Percentiles rank a stretch among this genome's conserved stretches.
phyloP scores from a whole-genome alignment of 2,329 filamentous ascomycete genomes.

The Arachnomyces sp. region DNA sequence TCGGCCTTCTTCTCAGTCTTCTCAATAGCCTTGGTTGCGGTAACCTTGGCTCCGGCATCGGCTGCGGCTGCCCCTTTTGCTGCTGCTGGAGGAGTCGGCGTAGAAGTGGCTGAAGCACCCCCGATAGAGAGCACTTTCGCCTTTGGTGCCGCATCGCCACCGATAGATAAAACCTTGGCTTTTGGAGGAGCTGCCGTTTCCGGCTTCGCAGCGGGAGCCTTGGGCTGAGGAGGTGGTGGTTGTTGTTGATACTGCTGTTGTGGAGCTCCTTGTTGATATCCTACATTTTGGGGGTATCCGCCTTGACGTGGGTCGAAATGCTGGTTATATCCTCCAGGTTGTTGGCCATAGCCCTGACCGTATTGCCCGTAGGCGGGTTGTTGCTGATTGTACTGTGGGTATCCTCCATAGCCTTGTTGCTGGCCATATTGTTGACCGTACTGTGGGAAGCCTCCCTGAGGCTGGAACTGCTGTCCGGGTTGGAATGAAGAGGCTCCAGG shows the following conservation, averaged over 20 bases:
- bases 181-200: slow-evolving; percentile 38
- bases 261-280: slow-evolving; percentile 37
- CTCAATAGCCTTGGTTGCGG: slow-evolving; percentile 81
- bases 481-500: slow-evolving; percentile 64
- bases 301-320: slow-evolving; percentile 37
- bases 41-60: slow-evolving; percentile 69
- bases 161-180: slow-evolving; percentile 54
- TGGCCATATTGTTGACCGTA: slow-evolving; percentile 40
- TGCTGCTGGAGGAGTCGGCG: slow-evolving; percentile 46
- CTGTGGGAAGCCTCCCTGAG: slow-evolving; percentile 47
- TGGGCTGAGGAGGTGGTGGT: slow-evolving; percentile 30
- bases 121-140: slow-evolving; percentile 72
- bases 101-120: slow-evolving; percentile 35
- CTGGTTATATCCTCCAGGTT: slow-evolving; percentile 38
- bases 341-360: slow-evolving; percentile 30
- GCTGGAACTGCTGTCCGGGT: slow-evolving; percentile 60
- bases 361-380: slow-evolving; percentile 21
- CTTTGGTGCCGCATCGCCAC: slow-evolving; percentile 48
- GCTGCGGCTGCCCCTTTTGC: slow-evolving; percentile 40
- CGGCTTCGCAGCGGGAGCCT: slow-evolving; percentile 23
- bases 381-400: slow-evolving; percentile 45
- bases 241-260: slow-evolving; percentile 20
- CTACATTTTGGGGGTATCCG: slow-evolving; percentile 61
- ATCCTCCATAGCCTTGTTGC: slow-evolving; percentile 46
- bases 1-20: slow-evolving; percentile 67